phyloP scores from a whole-genome alignment of 805 yeast species.

The Tetrapisispora pingtungensis region DNA sequence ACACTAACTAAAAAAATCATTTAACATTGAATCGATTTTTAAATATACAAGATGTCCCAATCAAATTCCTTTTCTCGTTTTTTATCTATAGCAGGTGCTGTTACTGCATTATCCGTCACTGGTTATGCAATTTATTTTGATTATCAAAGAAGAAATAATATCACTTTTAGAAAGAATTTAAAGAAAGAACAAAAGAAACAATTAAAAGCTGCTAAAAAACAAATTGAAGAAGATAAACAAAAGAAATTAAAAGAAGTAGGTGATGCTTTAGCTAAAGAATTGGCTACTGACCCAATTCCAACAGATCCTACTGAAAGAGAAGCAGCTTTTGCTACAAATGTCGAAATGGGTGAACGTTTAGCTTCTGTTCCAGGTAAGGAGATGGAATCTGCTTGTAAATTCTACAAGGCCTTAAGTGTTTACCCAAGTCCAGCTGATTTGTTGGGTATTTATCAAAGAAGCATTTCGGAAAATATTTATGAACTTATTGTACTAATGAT shows the following conservation, averaged over 20 bases:
- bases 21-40: too few relatives aligned
- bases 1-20: too few relatives aligned
- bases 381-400: constrained; percentile 76
- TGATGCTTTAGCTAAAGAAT: constrained; percentile 50
- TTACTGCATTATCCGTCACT: constrained; percentile 44
- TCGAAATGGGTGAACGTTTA: constrained; percentile 76
- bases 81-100: constrained; percentile 31
- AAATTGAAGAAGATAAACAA: constrained; percentile 44
- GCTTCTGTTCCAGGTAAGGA: constrained; percentile 57
- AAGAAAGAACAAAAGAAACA: constrained; percentile 35
- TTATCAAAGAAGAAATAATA: constrained; percentile 73
- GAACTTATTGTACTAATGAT: constrained; percentile 82
- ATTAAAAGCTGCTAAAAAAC: constrained; percentile 34
- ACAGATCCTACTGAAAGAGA: constrained; percentile 60
- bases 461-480: constrained; percentile 72
- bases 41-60: constrained; percentile 13
- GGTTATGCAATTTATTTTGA: constrained; percentile 85
- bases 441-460: constrained; percentile 79
- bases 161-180: constrained; percentile 71
- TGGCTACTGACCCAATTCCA: constrained; percentile 69
- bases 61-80: constrained; percentile 12
- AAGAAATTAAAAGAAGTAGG: constrained; percentile 51
- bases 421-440: constrained; percentile 94
- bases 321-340: constrained; percentile 69
- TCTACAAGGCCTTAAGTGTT: constrained; percentile 86